A percentile compares a stretch with the other conserved stretches of the same genome.
Evolutionary conservation across 1,284 basidiomycete species (phyloP).

Genomic region (Puccinia triticina): DNA sequence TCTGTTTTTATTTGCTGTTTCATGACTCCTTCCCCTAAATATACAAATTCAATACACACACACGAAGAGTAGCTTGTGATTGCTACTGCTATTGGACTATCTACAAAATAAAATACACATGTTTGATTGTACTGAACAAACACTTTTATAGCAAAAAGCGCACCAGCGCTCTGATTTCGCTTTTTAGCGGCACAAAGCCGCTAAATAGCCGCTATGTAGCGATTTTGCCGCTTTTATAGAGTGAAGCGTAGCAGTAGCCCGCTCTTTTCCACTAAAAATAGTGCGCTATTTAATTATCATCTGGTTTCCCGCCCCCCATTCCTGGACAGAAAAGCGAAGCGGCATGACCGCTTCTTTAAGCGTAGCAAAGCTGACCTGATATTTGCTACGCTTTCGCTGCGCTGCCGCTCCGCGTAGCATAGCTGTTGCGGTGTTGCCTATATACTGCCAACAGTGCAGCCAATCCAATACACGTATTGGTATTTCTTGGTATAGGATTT

Average conservation of each 20-base stretch:
- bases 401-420: slow-evolving; percentile 7
- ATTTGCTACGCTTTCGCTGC: no score
- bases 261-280: slow-evolving; percentile 7
- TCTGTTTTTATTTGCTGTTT: slow-evolving; percentile 1
- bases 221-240: neutral
- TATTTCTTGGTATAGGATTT: no score
- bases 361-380: slow-evolving; percentile 10
- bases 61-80: no score
- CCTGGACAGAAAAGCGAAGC: neutral
- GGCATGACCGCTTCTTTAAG: neutral
- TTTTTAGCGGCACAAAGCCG: neutral
- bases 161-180: neutral
- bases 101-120: neutral
- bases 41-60: no score
- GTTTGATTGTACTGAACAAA: neutral
- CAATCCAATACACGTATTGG: no score
- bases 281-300: neutral
- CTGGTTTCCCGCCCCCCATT: neutral
- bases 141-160: neutral
- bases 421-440: no score
- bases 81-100: neutral
- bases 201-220: neutral
- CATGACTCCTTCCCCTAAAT: neutral
- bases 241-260: neutral
- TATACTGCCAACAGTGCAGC: no score